Base-by-base conservation (phyloP, 306 rosid genomes). In the Vigna angularis region DNA sequence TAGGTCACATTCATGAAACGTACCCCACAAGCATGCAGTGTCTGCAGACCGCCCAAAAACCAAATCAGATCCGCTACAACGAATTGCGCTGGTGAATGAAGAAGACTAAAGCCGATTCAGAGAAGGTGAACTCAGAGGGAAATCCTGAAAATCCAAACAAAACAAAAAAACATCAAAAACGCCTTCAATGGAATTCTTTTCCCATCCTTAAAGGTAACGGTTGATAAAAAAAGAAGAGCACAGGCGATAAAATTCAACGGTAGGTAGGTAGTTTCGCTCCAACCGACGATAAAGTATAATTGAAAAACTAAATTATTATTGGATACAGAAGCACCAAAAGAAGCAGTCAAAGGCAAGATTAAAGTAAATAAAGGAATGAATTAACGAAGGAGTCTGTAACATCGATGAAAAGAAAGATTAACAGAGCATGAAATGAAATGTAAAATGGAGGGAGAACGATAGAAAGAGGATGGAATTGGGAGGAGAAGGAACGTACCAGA, bases 1-100 rank as follows among this genome's bases (percentile, higher is more conserved):
- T 45, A 7, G 58, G 22, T 51, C 9, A 51, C 24, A 85, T 79
- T 75, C 62, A 86, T 78, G 83, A 85, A 72, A 79, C 89, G 47
- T 83, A 86, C 89, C 89, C 89, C 89, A 83, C 78, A 78, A 72
- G 78, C 85, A 76, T 79, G 85, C 73, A 72, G 70, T 63, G 22
- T 66, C 78, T 47, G 68, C 72, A 72, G 72, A 47, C 48, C 81
- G 83, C 65, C 58, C 51, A 73, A 70, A 79, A 50, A n/a, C 48
- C 9, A 17, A 55, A 30, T 55, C 6, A 55, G 61, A 55, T 55
- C 61, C 3, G 58, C 26, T 52, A n/a, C 26, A 52, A 52, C 8
- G 58, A 52, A 52, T 18, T 22, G 0, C 47, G 26, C 59, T 11
- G 56, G 10, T 51, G n/a, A 51, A 51, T n/a, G 56, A n/a, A 16